These are phyloP conservation scores for Cladosporium phlei DNA, from an alignment of 2,329 filamentous ascomycete species.

Conservation along the genomic window DNA sequence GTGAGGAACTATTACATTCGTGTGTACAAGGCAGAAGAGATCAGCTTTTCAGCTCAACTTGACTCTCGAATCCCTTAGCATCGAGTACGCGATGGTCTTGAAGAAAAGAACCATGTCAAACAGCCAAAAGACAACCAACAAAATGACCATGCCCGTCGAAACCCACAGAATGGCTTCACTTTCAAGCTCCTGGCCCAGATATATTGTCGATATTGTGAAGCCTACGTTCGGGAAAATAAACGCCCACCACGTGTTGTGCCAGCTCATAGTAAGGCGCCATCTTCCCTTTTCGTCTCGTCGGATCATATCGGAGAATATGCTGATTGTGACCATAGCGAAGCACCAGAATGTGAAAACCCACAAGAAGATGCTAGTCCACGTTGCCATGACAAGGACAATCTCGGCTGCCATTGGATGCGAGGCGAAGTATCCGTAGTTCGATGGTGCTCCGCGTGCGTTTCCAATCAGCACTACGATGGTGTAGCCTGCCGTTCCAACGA, in stretches of 20 bases:
- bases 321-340: slow-evolving; percentile 24
- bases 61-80: neutral
- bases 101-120: slow-evolving; percentile 49
- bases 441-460: slow-evolving; percentile 20
- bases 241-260: slow-evolving; percentile 54
- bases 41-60: slow-evolving; percentile 10
- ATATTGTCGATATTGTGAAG: slow-evolving; percentile 56
- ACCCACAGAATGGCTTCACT: slow-evolving; percentile 52
- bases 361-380: slow-evolving; percentile 39
- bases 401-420: slow-evolving; percentile 18
- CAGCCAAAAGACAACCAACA: slow-evolving; percentile 52
- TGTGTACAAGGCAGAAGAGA: too few species aligned
- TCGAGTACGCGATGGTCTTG: slow-evolving; percentile 48
- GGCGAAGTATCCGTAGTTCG: slow-evolving; percentile 22
- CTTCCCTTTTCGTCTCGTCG: neutral
- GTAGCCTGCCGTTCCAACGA: slow-evolving; percentile 41
- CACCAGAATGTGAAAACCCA: slow-evolving; percentile 50
- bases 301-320: slow-evolving; percentile 16
- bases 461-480: slow-evolving; percentile 27
- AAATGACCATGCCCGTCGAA: slow-evolving; percentile 52
- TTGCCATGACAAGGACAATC: slow-evolving; percentile 22
- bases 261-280: slow-evolving; percentile 19
- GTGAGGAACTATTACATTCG: too few species aligned
- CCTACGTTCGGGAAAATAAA: slow-evolving; percentile 65
- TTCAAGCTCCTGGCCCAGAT: slow-evolving; percentile 47